Base-by-base conservation (phyloP, 345 rosid species). In the Gossypium ekmanianum region DNA sequence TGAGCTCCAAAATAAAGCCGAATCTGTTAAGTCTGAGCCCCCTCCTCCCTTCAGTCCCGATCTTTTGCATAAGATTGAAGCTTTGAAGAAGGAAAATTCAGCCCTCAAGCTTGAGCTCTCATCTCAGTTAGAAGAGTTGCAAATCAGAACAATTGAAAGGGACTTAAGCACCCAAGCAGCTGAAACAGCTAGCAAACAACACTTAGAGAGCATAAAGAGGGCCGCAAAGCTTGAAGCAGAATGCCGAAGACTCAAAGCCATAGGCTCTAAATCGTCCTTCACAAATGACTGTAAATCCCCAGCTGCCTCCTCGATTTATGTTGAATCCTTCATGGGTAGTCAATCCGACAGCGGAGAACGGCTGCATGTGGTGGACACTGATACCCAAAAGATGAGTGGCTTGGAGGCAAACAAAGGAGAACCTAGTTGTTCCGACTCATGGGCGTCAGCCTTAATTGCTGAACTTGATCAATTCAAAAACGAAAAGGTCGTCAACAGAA, bases 221-320 rank as follows among this genome's bases (percentile, higher is more conserved):
- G 82, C 90, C 73, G 94, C 94, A 6, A 94, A 87, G 82, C 97
- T 94, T 10, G 98, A 94, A 77, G 97, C 97, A 16, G 95, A 94
- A 75, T 94, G 97, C 59, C 87, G 95, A 75, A 85, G 83, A 84
- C 88, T 89, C 41, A 87, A 88, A 79, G 72, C 81, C 24, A 18
- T 79, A 66, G 78, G 83, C 52, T 79, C 79, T 75, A 86, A 82
- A 72, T 79, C 86, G 54, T 77, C 85, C 72, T 72, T 72, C 3
- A 27, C 73, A 59, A 84, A 76, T 72, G 94, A 86, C 79, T 85
- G 74, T 61, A 88, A 83, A 62, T 87, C 90, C 56, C 74, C 65
- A 5, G 69, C 84, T 41, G 87, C 88, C 29, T 84, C 87, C 61
- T 90, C 92, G 8, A 75, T 81, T 52, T 81, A 82, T 75, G 90